Percentiles rank a stretch among this genome's conserved stretches.
These are phyloP conservation scores for Magnolia changhungtana DNA, from an alignment of 164 flowering plant genomes.

Conservation along the genomic window DNA sequence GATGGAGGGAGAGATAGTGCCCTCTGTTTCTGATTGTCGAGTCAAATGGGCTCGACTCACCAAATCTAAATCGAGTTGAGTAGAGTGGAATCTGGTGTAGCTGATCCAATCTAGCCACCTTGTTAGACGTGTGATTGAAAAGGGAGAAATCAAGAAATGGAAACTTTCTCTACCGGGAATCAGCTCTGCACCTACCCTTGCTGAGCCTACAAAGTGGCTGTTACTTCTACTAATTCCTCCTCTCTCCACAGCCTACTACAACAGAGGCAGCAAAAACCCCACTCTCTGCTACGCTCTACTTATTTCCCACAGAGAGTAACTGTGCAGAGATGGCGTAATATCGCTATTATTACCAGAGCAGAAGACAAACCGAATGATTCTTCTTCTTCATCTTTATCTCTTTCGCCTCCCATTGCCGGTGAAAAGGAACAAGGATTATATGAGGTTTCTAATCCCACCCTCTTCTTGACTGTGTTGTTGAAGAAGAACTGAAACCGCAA, in stretches of 20 bases:
- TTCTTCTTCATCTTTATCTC: conserved; percentile 8
- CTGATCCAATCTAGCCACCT: too few species aligned
- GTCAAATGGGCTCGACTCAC: too few species aligned
- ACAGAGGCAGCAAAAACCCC: neutral
- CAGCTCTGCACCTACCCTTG: neutral
- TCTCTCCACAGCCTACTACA: neutral
- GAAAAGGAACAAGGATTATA: conserved; percentile 10
- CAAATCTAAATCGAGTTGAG: too few species aligned
- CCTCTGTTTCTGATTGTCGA: too few species aligned
- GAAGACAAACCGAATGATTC: conserved; percentile 49
- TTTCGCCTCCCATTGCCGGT: conserved; percentile 14
- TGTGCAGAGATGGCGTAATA: conserved; percentile 8
- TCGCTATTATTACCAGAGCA: conserved; percentile 49
- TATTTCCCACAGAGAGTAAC: neutral
- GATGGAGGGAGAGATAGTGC: too few species aligned
- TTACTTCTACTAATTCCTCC: neutral
- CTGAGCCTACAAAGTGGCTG: neutral
- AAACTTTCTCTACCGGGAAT: neutral
- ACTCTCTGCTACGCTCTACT: neutral
- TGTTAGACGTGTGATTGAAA: too few species aligned
- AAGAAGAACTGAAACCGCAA: conserved; percentile 30
- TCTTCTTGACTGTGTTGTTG: too few species aligned
- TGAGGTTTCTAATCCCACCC: neutral
- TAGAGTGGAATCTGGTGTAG: too few species aligned
- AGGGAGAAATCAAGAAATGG: neutral